Evolutionary conservation across 495 filamentous ascomycete genomes (phyloP).

Genomic region (Melanomma pulvis-pyrius): DNA sequence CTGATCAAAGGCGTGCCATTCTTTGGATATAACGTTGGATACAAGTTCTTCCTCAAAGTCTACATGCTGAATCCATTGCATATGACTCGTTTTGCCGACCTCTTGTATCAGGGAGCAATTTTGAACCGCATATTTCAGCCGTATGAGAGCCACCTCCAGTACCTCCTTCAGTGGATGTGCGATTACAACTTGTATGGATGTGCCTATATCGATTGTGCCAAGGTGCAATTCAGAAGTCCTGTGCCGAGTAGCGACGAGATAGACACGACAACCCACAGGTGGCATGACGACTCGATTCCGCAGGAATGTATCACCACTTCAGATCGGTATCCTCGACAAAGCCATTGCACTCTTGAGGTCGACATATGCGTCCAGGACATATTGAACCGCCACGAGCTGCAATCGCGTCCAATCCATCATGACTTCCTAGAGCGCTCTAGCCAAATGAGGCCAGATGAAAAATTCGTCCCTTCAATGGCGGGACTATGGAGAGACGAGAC

Average conservation of each 20-base stretch:
- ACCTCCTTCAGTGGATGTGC: constrained; percentile 93
- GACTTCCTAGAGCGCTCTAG: constrained; percentile 79
- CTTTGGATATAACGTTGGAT: constrained; percentile 93
- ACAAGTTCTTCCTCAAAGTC: constrained; percentile 87
- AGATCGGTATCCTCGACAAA: constrained; percentile 68
- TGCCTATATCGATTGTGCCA: constrained; percentile 73
- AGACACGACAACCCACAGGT: constrained; percentile 62
- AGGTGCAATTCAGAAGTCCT: constrained; percentile 71
- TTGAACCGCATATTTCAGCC: constrained; percentile 84
- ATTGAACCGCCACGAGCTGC: constrained; percentile 74
- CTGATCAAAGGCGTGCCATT: constrained; percentile 93
- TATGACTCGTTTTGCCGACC: constrained; percentile 79
- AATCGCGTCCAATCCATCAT: constrained; percentile 76
- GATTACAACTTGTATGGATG: constrained; percentile 97
- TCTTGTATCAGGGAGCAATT: constrained; percentile 82
- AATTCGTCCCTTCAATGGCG: constrained; percentile 90
- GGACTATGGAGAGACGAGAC: constrained; percentile 93
- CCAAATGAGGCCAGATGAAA: constrained; percentile 66
- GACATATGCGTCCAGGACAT: constrained; percentile 91
- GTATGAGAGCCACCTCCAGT: constrained; percentile 91
- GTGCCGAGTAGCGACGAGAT: constrained; percentile 69
- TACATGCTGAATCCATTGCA: constrained; percentile 85
- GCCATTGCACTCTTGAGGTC: constrained; percentile 84
- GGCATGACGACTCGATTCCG: constrained; percentile 76
- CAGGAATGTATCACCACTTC: constrained; percentile 60